Evolutionary conservation across 1,139 yeast genomes (phyloP).

Genomic region (Taphrina populina): DNA sequence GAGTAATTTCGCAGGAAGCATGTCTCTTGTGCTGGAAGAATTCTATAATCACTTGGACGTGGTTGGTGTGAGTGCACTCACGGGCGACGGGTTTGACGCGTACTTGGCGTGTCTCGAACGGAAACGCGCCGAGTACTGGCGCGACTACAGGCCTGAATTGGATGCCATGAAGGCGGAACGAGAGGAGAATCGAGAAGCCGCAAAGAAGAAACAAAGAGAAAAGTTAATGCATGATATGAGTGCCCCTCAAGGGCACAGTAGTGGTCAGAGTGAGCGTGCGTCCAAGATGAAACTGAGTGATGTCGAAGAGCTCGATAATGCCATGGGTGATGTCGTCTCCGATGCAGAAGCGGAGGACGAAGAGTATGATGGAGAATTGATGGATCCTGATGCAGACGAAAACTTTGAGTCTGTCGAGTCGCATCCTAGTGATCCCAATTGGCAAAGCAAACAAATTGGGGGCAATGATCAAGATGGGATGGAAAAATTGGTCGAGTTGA

Average conservation of each 20-base stretch:
- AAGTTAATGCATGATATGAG: slow-evolving; percentile 74
- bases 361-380: slow-evolving; percentile 27
- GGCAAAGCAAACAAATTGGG: background rate
- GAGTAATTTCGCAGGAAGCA: slow-evolving; percentile 88
- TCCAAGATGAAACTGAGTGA: slow-evolving; percentile 1
- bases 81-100: slow-evolving; percentile 93
- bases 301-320: slow-evolving; percentile 6
- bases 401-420: slow-evolving; percentile 28
- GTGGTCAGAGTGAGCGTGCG: background rate
- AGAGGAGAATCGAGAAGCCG: slow-evolving; percentile 68
- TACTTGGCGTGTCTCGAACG: slow-evolving; percentile 77
- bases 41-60: slow-evolving; percentile 91
- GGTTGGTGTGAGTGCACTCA: slow-evolving; percentile 84
- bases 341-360: slow-evolving; percentile 29
- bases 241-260: background rate
- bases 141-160: slow-evolving; percentile 79
- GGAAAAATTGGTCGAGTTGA: slow-evolving; percentile 17
- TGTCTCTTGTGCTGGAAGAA: slow-evolving; percentile 95
- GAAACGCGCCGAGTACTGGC: slow-evolving; percentile 84
- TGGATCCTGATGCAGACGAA: slow-evolving; percentile 35
- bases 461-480: background rate
- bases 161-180: slow-evolving; percentile 76
- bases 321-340: slow-evolving; percentile 15
- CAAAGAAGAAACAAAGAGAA: slow-evolving; percentile 69
- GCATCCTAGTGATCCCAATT: slow-evolving; percentile 13